Evolutionary conservation across 75 land plant species (phyloP).

Genomic region (Pseudotsuga menziesii): DNA sequence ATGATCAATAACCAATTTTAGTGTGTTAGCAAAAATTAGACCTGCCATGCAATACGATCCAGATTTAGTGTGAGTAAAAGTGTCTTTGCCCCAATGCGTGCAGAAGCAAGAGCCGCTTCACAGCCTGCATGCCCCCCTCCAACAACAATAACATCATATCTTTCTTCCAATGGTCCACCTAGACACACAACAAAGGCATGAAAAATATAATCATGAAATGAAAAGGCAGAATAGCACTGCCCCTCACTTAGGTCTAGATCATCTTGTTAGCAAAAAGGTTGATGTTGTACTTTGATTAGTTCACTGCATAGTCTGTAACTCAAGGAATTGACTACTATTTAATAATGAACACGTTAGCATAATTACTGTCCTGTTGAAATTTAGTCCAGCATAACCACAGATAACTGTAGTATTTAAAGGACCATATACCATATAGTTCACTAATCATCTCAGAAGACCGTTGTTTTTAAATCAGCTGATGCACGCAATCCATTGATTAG

Average conservation of each 20-base stretch:
- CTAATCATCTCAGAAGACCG: neutral
- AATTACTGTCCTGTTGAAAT: neutral
- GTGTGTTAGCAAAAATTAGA: conserved; percentile 12
- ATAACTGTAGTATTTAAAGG: neutral
- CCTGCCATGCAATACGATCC: conserved; percentile 99
- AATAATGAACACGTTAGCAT: neutral
- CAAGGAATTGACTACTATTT: neutral
- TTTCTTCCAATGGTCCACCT: conserved; percentile 34
- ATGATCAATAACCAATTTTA: neutral
- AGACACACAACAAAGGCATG: neutral
- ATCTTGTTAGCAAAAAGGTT: neutral
- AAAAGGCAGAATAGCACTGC: neutral
- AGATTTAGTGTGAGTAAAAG: conserved; percentile 88
- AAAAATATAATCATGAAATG: neutral
- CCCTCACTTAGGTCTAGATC: neutral
- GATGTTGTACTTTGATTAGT: neutral
- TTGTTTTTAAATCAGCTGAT: neutral
- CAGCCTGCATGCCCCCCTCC: conserved; percentile 99
- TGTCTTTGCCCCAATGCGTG: conserved; percentile 91
- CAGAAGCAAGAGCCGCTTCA: conserved; percentile 96
- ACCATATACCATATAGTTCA: neutral
- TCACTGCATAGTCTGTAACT: neutral
- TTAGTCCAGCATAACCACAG: neutral
- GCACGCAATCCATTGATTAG: neutral
- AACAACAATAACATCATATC: conserved; percentile 91